Evolutionary conservation across 148 eudicot species (phyloP).

Genomic region (Rhododendron griersonianum): DNA sequence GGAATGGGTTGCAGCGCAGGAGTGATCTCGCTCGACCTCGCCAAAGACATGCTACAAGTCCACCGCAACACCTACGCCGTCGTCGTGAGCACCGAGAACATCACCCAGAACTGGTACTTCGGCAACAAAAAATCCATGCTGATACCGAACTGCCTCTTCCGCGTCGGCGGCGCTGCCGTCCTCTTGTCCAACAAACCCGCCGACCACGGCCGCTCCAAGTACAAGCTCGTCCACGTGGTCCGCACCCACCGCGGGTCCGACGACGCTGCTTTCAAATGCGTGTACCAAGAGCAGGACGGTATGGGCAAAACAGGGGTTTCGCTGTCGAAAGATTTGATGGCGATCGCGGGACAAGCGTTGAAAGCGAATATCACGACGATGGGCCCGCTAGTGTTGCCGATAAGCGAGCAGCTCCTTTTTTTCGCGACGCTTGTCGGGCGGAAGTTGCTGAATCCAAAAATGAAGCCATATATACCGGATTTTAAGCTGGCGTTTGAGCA

Average conservation of each 20-base stretch:
- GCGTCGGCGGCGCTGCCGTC: conserved; percentile 47
- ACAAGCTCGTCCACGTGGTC: conserved; percentile 45
- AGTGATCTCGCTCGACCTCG: conserved; percentile 50
- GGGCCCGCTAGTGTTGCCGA: conserved; percentile 47
- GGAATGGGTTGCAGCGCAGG: conserved; percentile 74
- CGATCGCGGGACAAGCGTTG: conserved; percentile 49
- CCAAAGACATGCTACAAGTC: conserved; percentile 51
- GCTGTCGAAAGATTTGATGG: conserved; percentile 47
- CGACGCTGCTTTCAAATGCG: conserved; percentile 47
- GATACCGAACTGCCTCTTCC: conserved; percentile 55
- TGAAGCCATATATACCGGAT: conserved; percentile 55
- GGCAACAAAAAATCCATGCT: conserved; percentile 54
- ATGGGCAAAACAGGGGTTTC: conserved; percentile 45
- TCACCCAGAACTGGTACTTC: conserved; percentile 55
- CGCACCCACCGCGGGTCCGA: conserved; percentile 51
- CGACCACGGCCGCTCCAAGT: conserved; percentile 36
- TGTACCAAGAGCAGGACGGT: conserved; percentile 50
- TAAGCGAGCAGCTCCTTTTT: conserved; percentile 52
- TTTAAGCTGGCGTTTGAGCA: conserved; percentile 58
- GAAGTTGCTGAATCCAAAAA: conserved; percentile 29
- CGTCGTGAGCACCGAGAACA: conserved; percentile 57
- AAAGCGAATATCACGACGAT: conserved; percentile 47
- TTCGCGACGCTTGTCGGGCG: conserved; percentile 26
- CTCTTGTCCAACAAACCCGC: conserved; percentile 34
- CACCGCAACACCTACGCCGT: conserved; percentile 53